Evolutionary conservation across 176 grass and related monocot genomes (phyloP).

Genomic region (Musa beccarii): DNA sequence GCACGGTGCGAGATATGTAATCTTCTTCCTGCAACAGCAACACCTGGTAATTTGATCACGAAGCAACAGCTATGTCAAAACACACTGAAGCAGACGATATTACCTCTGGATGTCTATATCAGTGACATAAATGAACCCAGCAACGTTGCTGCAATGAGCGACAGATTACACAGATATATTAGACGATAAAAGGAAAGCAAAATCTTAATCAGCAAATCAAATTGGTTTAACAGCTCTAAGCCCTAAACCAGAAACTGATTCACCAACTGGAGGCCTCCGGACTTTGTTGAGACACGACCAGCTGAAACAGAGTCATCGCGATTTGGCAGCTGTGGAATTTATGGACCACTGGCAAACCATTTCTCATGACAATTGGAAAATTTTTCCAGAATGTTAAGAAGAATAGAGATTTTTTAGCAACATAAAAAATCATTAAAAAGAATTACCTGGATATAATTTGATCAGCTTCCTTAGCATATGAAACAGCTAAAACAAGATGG

Average conservation of each 20-base stretch:
- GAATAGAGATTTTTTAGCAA: background rate
- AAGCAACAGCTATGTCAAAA: background rate
- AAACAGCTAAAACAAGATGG: constrained; percentile 79
- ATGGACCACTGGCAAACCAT: background rate
- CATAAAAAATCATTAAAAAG: background rate
- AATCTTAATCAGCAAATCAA: no score
- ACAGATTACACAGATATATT: no score
- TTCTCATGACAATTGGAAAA: background rate
- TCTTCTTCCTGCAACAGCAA: constrained; percentile 62
- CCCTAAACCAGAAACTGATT: no score
- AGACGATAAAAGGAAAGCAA: no score
- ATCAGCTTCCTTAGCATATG: constrained; percentile 85
- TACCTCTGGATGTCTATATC: constrained; percentile 93
- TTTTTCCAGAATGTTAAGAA: background rate
- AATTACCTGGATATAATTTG: constrained; percentile 87
- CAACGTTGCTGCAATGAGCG: constrained; percentile 59
- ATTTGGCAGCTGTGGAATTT: background rate
- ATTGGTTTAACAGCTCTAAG: no score
- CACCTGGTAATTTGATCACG: constrained; percentile 3
- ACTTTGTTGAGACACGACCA: no score
- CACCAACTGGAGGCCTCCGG: no score
- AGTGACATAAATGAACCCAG: constrained; percentile 82
- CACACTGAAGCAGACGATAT: background rate
- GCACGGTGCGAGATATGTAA: constrained; percentile 73
- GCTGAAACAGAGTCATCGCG: background rate